Conservation (phyloP, 129 eudicot species). For the Pittosporum tobira region DNA sequence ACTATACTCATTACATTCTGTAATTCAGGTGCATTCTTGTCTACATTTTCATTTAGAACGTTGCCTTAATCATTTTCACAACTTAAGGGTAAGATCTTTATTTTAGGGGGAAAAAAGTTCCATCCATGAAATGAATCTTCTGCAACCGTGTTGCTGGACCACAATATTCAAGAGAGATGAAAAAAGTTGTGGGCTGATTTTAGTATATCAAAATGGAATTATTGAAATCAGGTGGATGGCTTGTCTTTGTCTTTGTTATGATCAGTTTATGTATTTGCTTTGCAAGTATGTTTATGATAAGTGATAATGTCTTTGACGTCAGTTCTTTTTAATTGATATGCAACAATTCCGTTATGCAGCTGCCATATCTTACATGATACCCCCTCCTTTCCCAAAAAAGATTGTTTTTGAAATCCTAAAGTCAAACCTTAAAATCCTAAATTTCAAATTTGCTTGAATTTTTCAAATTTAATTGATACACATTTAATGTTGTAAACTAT, state of each 20-base stretch:
- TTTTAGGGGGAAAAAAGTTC: slow-evolving; percentile 43
- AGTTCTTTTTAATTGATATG: not conserved
- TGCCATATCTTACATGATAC: not conserved
- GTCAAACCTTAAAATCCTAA: no score
- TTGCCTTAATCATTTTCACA: slow-evolving; percentile 8
- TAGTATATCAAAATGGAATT: slow-evolving; percentile 64
- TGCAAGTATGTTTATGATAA: not conserved
- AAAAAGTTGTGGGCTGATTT: slow-evolving; percentile 41
- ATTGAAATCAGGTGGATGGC: slow-evolving; percentile 67
- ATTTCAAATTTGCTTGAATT: no score
- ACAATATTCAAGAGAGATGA: slow-evolving; percentile 43
- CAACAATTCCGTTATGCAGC: not conserved
- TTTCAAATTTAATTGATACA: no score
- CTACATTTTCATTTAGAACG: slow-evolving; percentile 6
- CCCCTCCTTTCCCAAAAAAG: no score
- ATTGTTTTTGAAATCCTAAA: no score
- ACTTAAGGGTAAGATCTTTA: slow-evolving; percentile 4
- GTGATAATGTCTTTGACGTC: not conserved
- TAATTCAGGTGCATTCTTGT: slow-evolving; percentile 51
- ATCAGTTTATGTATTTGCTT: not conserved
- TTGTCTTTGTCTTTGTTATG: not conserved
- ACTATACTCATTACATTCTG: slow-evolving; percentile 50
- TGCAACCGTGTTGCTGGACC: slow-evolving; percentile 59
- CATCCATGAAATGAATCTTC: slow-evolving; percentile 40
- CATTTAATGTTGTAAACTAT: no score